Evolutionary conservation across 225 moss, liverwort and hornwort species (phyloP).

Genomic region (Pseudisothecium myosuroides): DNA sequence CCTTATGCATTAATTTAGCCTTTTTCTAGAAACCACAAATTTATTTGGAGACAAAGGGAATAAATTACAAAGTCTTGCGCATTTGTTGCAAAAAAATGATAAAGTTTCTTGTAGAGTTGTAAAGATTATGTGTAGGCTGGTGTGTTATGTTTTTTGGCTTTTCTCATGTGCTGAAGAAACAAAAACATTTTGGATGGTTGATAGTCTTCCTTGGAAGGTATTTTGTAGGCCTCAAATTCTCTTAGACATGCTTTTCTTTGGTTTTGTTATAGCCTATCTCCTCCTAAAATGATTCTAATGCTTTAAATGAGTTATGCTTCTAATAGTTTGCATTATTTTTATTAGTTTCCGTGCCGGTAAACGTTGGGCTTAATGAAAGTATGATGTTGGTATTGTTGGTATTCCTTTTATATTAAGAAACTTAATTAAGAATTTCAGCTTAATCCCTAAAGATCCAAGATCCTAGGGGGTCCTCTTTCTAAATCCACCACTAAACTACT

Average conservation of each 20-base stretch:
- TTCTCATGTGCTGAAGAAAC: not conserved
- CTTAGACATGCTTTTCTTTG: not conserved
- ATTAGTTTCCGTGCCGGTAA: too few relatives aligned
- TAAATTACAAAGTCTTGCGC: too few relatives aligned
- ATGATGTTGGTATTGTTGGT: not conserved
- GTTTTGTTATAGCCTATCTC: not conserved
- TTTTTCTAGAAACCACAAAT: too few relatives aligned
- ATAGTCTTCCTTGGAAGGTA: not conserved
- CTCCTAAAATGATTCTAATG: not conserved
- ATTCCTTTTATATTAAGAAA: not conserved
- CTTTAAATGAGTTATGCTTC: not conserved
- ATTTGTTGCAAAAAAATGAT: not conserved
- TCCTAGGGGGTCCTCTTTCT: too few relatives aligned
- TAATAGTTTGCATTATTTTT: not conserved
- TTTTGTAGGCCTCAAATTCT: not conserved
- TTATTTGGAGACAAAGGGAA: too few relatives aligned
- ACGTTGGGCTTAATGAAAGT: not conserved
- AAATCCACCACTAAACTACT: not conserved
- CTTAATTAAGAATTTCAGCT: not conserved
- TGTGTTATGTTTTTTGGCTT: not conserved
- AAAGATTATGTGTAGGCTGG: not conserved
- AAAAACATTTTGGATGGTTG: not conserved
- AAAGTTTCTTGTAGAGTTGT: not conserved
- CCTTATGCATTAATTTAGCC: too few relatives aligned
- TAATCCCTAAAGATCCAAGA: not conserved